phyloP scores from a whole-genome alignment of 441 rosid species.

The Adansonia madagascariensis region DNA sequence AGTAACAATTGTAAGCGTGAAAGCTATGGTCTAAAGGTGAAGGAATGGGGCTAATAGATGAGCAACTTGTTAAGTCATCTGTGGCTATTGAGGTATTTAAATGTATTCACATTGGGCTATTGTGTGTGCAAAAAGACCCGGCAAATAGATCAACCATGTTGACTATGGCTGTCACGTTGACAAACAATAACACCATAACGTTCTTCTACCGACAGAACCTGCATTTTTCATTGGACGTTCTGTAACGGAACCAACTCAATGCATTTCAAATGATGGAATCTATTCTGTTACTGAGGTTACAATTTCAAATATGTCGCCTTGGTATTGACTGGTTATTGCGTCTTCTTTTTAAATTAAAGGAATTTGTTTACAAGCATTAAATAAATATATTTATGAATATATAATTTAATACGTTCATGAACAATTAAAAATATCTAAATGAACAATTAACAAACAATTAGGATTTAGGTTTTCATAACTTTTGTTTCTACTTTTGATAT shows the following conservation, averaged over 20 bases:
- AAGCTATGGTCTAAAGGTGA: conserved; percentile 45
- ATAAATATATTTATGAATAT: too few relatives aligned
- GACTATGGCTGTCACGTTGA: conserved; percentile 52
- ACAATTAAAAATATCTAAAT: too few relatives aligned
- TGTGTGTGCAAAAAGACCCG: conserved; percentile 57
- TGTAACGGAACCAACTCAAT: not conserved
- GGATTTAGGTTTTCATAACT: too few relatives aligned
- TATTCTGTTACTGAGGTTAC: conserved; percentile 33
- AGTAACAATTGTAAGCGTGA: conserved; percentile 29
- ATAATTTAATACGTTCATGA: too few relatives aligned
- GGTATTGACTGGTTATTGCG: conserved; percentile 22
- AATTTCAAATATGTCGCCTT: conserved; percentile 42
- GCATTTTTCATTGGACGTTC: conserved; percentile 31
- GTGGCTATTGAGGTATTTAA: conserved; percentile 43
- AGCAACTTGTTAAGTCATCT: conserved; percentile 30
- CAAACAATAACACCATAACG: conserved; percentile 39
- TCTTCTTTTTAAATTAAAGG: not conserved
- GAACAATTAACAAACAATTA: too few relatives aligned
- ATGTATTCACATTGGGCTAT: conserved; percentile 59
- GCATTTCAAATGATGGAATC: not conserved
- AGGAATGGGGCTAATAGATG: conserved; percentile 44
- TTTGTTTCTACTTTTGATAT: too few relatives aligned
- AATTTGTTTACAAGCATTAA: too few relatives aligned
- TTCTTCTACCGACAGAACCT: conserved; percentile 42
- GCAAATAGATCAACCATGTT: conserved; percentile 57